phyloP scores from a whole-genome alignment of 2,329 filamentous ascomycete genomes.

The Cytospora mali region DNA sequence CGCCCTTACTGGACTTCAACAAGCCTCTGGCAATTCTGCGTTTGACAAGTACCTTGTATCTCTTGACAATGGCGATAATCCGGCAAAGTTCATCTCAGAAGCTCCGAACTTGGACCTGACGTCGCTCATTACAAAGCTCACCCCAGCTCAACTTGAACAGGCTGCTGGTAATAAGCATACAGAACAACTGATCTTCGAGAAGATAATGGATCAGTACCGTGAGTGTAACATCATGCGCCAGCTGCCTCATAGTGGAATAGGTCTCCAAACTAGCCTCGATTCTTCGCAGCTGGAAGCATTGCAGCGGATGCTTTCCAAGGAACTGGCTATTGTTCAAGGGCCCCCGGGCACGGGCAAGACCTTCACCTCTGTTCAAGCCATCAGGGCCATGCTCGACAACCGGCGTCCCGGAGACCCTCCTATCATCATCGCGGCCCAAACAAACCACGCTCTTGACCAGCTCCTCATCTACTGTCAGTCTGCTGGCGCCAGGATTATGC shows the following conservation, averaged over 20 bases:
- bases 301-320: slow-evolving; percentile 68
- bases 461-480: slow-evolving; percentile 65
- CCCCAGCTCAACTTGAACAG: slow-evolving; percentile 16
- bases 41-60: slow-evolving; percentile 64
- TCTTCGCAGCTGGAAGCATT: slow-evolving; percentile 71
- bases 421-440: slow-evolving; percentile 81
- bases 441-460: slow-evolving; percentile 89
- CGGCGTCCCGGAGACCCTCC: slow-evolving; percentile 60
- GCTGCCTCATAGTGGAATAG: slow-evolving; percentile 29
- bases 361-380: slow-evolving; percentile 72
- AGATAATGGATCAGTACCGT: slow-evolving; percentile 22
- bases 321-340: slow-evolving; percentile 78
- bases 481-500: slow-evolving; percentile 57
- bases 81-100: slow-evolving; percentile 37
- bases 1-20: slow-evolving; percentile 72
- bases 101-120: slow-evolving; percentile 39
- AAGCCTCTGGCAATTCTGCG: slow-evolving; percentile 57
- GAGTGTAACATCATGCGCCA: slow-evolving; percentile 28
- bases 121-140: slow-evolving; percentile 37
- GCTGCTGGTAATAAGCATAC: slow-evolving; percentile 3
- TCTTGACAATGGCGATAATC: slow-evolving; percentile 40
- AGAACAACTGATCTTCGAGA: slow-evolving; percentile 1
- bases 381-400: slow-evolving; percentile 67
- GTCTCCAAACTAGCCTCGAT: slow-evolving; percentile 56
- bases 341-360: slow-evolving; percentile 80